Percentiles rank a stretch among this genome's conserved stretches.
Evolutionary conservation across 306 rosid genomes (phyloP).

Genomic region (Datisca glomerata): DNA sequence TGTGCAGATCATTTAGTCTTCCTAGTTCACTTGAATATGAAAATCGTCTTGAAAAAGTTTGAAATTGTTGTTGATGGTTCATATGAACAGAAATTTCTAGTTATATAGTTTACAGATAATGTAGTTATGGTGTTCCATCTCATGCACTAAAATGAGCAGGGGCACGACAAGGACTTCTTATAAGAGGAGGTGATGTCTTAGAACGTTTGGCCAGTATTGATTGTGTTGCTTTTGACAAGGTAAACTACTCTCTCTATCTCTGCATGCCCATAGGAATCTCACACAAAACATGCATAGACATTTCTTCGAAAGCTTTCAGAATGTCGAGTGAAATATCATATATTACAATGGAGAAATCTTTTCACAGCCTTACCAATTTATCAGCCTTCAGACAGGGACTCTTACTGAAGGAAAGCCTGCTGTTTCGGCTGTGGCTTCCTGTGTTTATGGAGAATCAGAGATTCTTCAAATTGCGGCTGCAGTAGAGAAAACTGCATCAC

Average conservation of each 20-base stretch:
- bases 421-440: constrained; percentile 59
- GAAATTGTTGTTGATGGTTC: no score
- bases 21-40: no score
- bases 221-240: constrained; percentile 86
- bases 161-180: constrained; percentile 92
- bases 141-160: constrained; percentile 39
- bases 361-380: constrained; percentile 18
- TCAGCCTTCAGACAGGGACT: constrained; percentile 81
- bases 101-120: no score
- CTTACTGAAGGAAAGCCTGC: constrained; percentile 92
- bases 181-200: constrained; percentile 91
- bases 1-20: no score
- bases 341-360: background rate
- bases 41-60: no score
- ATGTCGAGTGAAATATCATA: constrained; percentile 1
- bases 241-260: constrained; percentile 9
- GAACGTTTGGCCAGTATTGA: constrained; percentile 76
- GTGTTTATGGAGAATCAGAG: constrained; percentile 46
- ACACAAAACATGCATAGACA: background rate
- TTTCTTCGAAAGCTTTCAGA: background rate
- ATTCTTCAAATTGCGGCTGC: constrained; percentile 90
- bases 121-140: no score
- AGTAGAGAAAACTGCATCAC: constrained; percentile 93
- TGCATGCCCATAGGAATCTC: no score
- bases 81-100: no score